Evolutionary conservation across 129 eudicot genomes (phyloP).

Genomic region (Daucus carota): DH1_v3.0 NC_030381.2:28288501-28289000

Average conservation of each 20-base stretch:
- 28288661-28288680: neutral
- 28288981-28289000: neutral
- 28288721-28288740: neutral
- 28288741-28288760: neutral
- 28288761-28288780: neutral
- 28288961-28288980: neutral
- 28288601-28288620: neutral
- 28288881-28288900: neutral
- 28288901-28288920: conserved; percentile 35
- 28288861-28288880: neutral
- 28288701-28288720: neutral
- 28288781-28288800: neutral
- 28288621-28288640: neutral
- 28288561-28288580: neutral
- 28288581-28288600: neutral
- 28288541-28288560: neutral
- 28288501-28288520: conserved; percentile 38
- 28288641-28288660: neutral
- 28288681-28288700: neutral
- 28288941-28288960: conserved; percentile 61
- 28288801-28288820: neutral
- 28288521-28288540: neutral
- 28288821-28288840: neutral
- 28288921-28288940: conserved; percentile 43
- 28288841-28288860: neutral